Percentiles rank a stretch among this genome's conserved stretches.
These are phyloP conservation scores for Leucocoprinus leucothites DNA, from an alignment of 768 basidiomycete species.

Conservation along the genomic window DNA sequence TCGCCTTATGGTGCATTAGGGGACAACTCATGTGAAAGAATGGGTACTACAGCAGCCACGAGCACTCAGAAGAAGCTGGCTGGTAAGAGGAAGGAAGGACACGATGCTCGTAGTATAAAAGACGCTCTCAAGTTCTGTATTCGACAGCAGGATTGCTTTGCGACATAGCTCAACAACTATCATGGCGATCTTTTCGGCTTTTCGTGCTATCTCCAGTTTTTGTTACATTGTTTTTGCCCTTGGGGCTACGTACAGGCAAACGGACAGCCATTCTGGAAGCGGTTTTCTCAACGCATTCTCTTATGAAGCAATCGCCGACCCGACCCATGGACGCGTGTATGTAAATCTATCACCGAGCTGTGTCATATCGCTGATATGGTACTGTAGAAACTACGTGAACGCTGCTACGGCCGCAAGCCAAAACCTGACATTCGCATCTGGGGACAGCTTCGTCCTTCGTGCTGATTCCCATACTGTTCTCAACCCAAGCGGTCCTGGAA, in stretches of 20 bases:
- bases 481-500: conserved; percentile 44
- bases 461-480: conserved; percentile 50
- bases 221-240: conserved; percentile 21
- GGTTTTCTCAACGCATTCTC: conserved; percentile 51
- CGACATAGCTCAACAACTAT: background rate
- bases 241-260: conserved; percentile 42
- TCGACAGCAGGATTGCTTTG: background rate
- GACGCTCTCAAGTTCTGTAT: background rate
- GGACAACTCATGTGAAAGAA: background rate
- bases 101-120: background rate
- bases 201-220: conserved; percentile 17
- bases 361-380: background rate
- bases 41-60: no score
- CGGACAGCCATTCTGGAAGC: conserved; percentile 41
- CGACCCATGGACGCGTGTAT: conserved; percentile 66
- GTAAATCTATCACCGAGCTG: conserved; percentile 16
- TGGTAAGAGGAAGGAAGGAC: background rate
- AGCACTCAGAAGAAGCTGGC: background rate
- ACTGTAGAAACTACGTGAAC: conserved; percentile 40
- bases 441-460: conserved; percentile 52
- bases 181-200: background rate
- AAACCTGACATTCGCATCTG: conserved; percentile 57
- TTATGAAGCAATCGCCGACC: conserved; percentile 50
- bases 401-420: conserved; percentile 44
- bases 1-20: background rate